phyloP scores from a whole-genome alignment of 352 stramenopile genomes.

The Pythium plurisporium region DNA sequence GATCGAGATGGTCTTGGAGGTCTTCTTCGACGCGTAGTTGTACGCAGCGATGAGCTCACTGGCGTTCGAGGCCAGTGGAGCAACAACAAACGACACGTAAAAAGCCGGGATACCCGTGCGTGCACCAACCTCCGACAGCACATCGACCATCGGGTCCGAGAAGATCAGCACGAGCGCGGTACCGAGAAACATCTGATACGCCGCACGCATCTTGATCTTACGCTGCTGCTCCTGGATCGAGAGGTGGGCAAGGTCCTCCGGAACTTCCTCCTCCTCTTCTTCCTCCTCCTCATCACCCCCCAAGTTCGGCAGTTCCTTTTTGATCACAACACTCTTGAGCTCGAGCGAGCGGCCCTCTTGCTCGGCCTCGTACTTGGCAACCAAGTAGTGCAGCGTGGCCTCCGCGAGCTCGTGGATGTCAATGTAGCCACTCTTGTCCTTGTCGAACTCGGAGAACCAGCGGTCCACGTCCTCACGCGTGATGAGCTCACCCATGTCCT shows the following conservation, averaged over 20 bases:
- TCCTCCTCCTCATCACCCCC: constrained; percentile 70
- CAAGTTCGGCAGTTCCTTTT: constrained; percentile 44
- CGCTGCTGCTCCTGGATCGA: constrained; percentile 94
- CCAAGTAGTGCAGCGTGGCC: constrained; percentile 82
- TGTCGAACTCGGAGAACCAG: constrained; percentile 90
- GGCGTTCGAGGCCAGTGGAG: constrained; percentile 97
- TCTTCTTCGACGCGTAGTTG: constrained; percentile 98
- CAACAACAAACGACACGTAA: constrained; percentile 98
- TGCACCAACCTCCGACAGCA: constrained; percentile 91
- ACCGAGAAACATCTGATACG: constrained; percentile 92
- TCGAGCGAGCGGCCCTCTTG: constrained; percentile 29
- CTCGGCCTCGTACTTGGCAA: constrained; percentile 74
- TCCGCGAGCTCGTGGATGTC: constrained; percentile 94
- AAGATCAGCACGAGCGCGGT: constrained; percentile 94
- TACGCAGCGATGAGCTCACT: constrained; percentile 97
- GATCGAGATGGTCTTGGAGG: constrained; percentile 96
- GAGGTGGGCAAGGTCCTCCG: constrained; percentile 91
- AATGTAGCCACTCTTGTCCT: constrained; percentile 88
- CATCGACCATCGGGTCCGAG: constrained; percentile 98
- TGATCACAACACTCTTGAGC: constrained; percentile 37
- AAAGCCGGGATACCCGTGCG: constrained; percentile 92
- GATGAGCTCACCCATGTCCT: constrained; percentile 92
- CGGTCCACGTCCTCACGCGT: constrained; percentile 65
- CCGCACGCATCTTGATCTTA: constrained; percentile 93
- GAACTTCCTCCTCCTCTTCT: constrained; percentile 93